A percentile compares a stretch with the other conserved stretches of the same genome.
Evolutionary conservation across 768 basidiomycete species (phyloP).

Genomic region (Lanmaoa pseudosensibilis): DNA sequence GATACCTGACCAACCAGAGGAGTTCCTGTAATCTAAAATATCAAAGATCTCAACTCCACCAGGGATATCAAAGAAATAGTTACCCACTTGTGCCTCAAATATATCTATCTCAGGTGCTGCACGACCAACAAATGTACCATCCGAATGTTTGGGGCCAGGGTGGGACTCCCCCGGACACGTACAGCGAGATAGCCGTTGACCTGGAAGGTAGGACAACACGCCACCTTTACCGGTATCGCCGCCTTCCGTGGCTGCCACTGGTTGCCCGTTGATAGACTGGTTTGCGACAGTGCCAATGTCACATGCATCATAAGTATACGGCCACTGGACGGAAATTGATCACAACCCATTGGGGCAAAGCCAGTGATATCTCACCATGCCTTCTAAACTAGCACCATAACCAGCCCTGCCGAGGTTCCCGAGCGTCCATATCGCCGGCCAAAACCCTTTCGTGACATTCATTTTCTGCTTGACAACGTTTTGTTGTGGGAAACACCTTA

Average conservation of each 20-base stretch:
- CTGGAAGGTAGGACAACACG: conserved; percentile 69
- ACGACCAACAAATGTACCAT: conserved; percentile 78
- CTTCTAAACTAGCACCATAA: conserved; percentile 63
- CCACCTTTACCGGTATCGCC: conserved; percentile 52
- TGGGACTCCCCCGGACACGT: conserved; percentile 82
- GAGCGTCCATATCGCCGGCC: conserved; percentile 60
- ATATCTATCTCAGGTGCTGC: conserved; percentile 89
- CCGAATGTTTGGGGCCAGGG: conserved; percentile 74
- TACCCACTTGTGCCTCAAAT: conserved; percentile 69
- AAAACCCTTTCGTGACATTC: conserved; percentile 36
- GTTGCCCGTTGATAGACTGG: conserved; percentile 72
- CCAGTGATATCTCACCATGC: conserved; percentile 37
- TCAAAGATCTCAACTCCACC: conserved; percentile 9
- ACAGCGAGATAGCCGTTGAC: conserved; percentile 82
- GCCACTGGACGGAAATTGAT: conserved; percentile 45
- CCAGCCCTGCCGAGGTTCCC: conserved; percentile 64
- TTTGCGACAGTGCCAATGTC: conserved; percentile 84
- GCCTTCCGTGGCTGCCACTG: conserved; percentile 56
- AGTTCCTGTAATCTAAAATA: conserved; percentile 45
- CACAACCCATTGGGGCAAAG: background rate
- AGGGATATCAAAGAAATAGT: conserved; percentile 15
- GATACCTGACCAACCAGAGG: conserved; percentile 64
- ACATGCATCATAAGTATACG: conserved; percentile 70
- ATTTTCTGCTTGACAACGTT: background rate
- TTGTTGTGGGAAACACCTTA: conserved; percentile 4